phyloP scores from a whole-genome alignment of 176 grass and related monocot genomes.

The Lolium multiflorum region DNA sequence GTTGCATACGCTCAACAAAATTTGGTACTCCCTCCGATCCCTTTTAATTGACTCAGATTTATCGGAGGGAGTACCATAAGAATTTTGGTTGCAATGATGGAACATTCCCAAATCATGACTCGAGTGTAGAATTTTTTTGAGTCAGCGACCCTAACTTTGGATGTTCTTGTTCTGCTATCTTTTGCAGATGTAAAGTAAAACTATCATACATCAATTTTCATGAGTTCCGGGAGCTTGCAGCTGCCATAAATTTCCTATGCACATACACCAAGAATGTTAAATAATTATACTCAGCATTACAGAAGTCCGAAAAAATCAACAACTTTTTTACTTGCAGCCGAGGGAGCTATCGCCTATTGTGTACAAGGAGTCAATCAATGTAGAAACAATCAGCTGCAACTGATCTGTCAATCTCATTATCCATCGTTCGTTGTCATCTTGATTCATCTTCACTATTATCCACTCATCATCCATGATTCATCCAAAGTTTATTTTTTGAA shows the following conservation, averaged over 20 bases:
- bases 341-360: conserved; percentile 27
- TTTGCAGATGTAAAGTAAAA: neutral
- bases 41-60: too few relatives aligned
- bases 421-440: neutral
- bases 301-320: conserved; percentile 13
- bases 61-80: too few relatives aligned
- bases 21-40: neutral
- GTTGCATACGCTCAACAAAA: neutral
- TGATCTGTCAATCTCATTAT: neutral
- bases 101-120: neutral
- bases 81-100: neutral
- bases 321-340: conserved; percentile 24
- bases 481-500: neutral
- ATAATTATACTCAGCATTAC: conserved; percentile 6
- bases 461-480: conserved; percentile 24
- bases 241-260: conserved; percentile 34
- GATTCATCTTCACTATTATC: conserved; percentile 9
- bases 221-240: conserved; percentile 12
- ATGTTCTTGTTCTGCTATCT: neutral
- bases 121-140: neutral
- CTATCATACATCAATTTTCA: neutral
- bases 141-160: too few relatives aligned
- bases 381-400: conserved; percentile 29
- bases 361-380: conserved; percentile 41
- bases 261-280: conserved; percentile 25